phyloP scores from a whole-genome alignment of 352 stramenopile species.

The Globisporangium perplexum region DNA sequence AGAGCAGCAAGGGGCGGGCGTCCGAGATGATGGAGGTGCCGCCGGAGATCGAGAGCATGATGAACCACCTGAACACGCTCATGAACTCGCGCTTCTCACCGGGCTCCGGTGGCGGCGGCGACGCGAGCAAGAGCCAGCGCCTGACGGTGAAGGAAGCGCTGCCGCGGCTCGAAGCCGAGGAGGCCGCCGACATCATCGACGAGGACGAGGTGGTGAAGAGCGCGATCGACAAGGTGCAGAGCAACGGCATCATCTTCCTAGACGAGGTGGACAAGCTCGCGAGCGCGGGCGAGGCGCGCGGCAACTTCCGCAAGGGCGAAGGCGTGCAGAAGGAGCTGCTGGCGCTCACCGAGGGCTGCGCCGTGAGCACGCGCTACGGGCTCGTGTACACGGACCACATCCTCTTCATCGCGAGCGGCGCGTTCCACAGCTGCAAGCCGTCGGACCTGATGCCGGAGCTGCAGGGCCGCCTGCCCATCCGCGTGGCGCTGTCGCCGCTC shows the following conservation, averaged over 20 bases:
- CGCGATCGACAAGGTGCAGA: constrained; percentile 89
- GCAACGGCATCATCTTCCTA: constrained; percentile 99
- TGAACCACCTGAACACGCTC: constrained; percentile 63
- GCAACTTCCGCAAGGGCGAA: constrained; percentile 90
- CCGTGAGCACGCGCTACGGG: constrained; percentile 89
- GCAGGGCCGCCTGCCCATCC: constrained; percentile 97
- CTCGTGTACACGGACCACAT: constrained; percentile 99
- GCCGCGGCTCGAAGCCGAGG: constrained; percentile 63
- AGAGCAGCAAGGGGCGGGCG: constrained; percentile 16
- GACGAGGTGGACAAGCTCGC: constrained; percentile 99
- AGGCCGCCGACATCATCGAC: constrained; percentile 66
- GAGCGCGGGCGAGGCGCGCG: constrained; percentile 82
- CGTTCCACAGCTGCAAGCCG: constrained; percentile 97
- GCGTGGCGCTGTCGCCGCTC: constrained; percentile 95
- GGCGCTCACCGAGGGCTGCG: constrained; percentile 97
- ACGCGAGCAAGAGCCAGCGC: constrained; percentile 33
- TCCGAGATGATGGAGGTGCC: constrained; percentile 79
- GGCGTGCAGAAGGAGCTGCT: constrained; percentile 98
- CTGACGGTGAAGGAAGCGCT: constrained; percentile 74
- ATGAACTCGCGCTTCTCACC: constrained; percentile 44
- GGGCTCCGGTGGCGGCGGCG: constrained; percentile 8
- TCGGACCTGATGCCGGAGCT: constrained; percentile 97
- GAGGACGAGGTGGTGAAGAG: constrained; percentile 73
- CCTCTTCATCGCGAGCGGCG: constrained; percentile 95
- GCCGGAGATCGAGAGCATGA: constrained; percentile 78